phyloP scores from a whole-genome alignment of 2,329 filamentous ascomycete genomes.

The Cryphonectria carpinicola region DNA sequence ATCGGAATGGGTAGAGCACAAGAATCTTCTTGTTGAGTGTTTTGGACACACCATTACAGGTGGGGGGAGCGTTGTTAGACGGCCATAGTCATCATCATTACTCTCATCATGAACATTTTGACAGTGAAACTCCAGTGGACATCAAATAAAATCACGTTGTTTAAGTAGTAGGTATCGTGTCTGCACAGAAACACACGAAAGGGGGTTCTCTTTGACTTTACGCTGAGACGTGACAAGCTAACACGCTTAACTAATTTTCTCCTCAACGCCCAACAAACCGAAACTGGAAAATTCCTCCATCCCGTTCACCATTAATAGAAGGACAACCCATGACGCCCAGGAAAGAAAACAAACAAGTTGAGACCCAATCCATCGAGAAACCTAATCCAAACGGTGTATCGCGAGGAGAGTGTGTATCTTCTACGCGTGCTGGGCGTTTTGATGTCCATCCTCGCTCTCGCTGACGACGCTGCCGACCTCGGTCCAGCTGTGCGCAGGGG shows the following conservation, averaged over 20 bases:
- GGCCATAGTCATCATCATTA: background rate
- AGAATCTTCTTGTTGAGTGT: background rate
- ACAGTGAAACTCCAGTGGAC: background rate
- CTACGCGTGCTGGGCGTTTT: constrained; percentile 40
- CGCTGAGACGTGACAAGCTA: constrained; percentile 5
- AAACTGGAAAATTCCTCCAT: constrained; percentile 1
- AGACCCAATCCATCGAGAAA: too few species aligned
- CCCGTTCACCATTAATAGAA: background rate
- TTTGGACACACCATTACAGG: background rate
- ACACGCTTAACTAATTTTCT: background rate
- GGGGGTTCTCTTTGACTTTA: background rate
- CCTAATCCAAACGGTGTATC: background rate
- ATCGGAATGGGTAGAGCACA: background rate
- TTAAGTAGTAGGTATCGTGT: background rate
- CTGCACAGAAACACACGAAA: background rate
- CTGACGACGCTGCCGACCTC: constrained; percentile 67
- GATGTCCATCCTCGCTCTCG: constrained; percentile 51
- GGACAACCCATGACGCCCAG: constrained; percentile 10
- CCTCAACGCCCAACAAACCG: constrained; percentile 21
- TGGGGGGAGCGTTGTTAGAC: background rate
- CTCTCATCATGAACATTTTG: background rate
- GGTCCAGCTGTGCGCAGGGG: constrained; percentile 63
- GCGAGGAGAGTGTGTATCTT: background rate
- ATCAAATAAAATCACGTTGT: background rate
- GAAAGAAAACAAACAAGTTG: background rate